Conservation (phyloP, 1,139 yeast species). For the Yamadazyma dushanensis region DNA sequence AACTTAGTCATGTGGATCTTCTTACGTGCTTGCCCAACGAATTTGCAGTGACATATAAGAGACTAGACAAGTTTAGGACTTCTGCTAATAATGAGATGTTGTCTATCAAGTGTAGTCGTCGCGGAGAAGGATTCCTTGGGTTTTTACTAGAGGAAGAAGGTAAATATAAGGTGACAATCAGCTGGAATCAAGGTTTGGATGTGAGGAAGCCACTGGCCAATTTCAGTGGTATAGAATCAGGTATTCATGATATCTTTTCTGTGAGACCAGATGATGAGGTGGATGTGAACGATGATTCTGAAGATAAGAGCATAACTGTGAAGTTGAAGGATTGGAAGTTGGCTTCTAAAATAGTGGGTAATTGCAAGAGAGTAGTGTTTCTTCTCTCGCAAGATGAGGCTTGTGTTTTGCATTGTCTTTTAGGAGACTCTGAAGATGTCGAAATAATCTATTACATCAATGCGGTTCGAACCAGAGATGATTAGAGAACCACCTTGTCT, state of each 20-base stretch:
- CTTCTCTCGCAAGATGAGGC: conserved; percentile 51
- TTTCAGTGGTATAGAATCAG: not conserved
- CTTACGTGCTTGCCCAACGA: conserved; percentile 51
- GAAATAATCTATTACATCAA: conserved; percentile 55
- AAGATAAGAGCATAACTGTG: conserved; percentile 42
- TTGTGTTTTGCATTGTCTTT: conserved; percentile 54
- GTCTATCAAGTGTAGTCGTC: conserved; percentile 33
- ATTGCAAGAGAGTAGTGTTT: conserved; percentile 53
- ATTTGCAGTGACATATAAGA: conserved; percentile 46
- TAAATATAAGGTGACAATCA: conserved; percentile 49
- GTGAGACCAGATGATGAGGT: conserved; percentile 11
- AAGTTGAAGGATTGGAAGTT: conserved; percentile 57
- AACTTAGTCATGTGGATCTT: conserved; percentile 45
- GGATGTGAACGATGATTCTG: conserved; percentile 23
- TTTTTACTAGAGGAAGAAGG: conserved; percentile 57
- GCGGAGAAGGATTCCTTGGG: conserved; percentile 42
- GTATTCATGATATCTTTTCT: conserved; percentile 7
- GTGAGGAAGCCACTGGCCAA: conserved; percentile 27
- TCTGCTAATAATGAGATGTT: conserved; percentile 32
- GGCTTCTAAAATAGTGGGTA: conserved; percentile 54
- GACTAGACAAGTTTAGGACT: conserved; percentile 58
- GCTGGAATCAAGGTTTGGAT: conserved; percentile 55
- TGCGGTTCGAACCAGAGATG: conserved; percentile 25
- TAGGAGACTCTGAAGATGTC: conserved; percentile 56
- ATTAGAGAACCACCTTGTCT: not conserved